Conservation (phyloP, 2,329 filamentous ascomycete species). For the Daldinia sp. region DNA sequence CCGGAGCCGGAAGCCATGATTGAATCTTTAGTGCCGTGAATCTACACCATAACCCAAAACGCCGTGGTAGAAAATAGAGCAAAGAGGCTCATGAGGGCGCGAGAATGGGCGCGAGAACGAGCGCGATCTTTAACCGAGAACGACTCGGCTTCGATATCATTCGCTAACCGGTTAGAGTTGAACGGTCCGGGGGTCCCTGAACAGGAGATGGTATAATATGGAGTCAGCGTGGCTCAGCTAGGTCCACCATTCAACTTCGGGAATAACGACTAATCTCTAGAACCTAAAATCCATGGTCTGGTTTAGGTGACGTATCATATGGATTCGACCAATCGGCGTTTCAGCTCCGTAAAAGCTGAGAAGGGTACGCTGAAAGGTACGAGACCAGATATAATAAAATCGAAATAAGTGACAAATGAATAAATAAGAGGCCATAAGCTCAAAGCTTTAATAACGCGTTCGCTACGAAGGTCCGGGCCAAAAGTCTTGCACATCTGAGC, state of each 20-base stretch:
- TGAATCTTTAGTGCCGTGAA: not conserved
- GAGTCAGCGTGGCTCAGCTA: not conserved
- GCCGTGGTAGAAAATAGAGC: not conserved
- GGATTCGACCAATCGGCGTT: not conserved
- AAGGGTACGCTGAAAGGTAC: not conserved
- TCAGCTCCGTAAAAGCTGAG: not conserved
- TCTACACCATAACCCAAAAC: not conserved
- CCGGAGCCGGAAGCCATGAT: slow-evolving; percentile 14
- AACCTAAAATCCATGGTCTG: not conserved
- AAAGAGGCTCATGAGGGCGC: not conserved
- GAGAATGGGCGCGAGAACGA: not conserved
- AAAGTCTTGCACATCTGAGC: too few relatives aligned
- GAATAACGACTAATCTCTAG: not conserved
- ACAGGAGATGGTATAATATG: not conserved
- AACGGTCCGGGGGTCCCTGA: not conserved
- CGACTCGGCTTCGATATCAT: not conserved
- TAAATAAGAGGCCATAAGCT: not conserved
- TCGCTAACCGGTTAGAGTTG: not conserved
- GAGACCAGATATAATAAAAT: too few relatives aligned
- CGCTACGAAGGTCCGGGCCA: too few relatives aligned
- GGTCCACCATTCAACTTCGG: not conserved
- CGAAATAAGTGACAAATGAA: not conserved
- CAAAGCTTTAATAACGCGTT: not conserved
- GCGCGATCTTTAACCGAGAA: slow-evolving; percentile 5
- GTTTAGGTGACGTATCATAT: not conserved